phyloP scores from a whole-genome alignment of 495 filamentous ascomycete genomes.

The Penicillium turbatum region DNA sequence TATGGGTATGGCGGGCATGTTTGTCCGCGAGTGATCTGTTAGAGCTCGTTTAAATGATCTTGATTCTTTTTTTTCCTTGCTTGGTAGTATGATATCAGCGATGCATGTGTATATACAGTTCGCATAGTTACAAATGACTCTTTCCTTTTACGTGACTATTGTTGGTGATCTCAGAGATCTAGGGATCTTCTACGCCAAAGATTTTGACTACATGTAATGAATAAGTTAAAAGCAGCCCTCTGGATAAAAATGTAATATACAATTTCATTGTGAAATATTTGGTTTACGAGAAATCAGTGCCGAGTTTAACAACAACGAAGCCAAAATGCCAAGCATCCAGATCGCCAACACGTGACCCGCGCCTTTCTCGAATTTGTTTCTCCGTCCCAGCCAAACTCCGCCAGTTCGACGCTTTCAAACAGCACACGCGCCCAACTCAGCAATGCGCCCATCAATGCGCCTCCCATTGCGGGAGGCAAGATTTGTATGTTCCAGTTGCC shows the following conservation, averaged over 20 bases:
- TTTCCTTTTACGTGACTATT: not conserved
- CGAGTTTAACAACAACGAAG: not conserved
- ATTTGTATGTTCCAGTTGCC: constrained; percentile 45
- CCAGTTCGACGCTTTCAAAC: constrained; percentile 1
- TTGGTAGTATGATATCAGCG: constrained; percentile 27
- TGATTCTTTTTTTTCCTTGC: constrained; percentile 7
- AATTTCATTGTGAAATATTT: no score
- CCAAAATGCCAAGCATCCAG: constrained; percentile 13
- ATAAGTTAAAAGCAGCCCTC: no score
- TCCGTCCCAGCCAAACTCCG: constrained; percentile 23
- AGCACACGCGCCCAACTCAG: constrained; percentile 22
- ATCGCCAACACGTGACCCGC: constrained; percentile 23
- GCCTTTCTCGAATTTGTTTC: constrained; percentile 23
- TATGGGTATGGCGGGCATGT: constrained; percentile 87
- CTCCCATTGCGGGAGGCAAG: constrained; percentile 37
- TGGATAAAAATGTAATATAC: no score
- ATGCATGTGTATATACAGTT: constrained; percentile 29
- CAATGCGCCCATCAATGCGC: constrained; percentile 41
- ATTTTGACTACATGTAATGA: no score
- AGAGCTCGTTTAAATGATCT: constrained; percentile 2
- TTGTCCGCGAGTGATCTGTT: constrained; percentile 66
- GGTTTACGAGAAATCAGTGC: not conserved
- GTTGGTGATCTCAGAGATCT: not conserved
- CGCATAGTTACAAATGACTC: constrained; percentile 16
- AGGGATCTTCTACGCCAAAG: no score